Conservation (phyloP, 768 basidiomycete genomes). For the Russula dissimulans region DNA sequence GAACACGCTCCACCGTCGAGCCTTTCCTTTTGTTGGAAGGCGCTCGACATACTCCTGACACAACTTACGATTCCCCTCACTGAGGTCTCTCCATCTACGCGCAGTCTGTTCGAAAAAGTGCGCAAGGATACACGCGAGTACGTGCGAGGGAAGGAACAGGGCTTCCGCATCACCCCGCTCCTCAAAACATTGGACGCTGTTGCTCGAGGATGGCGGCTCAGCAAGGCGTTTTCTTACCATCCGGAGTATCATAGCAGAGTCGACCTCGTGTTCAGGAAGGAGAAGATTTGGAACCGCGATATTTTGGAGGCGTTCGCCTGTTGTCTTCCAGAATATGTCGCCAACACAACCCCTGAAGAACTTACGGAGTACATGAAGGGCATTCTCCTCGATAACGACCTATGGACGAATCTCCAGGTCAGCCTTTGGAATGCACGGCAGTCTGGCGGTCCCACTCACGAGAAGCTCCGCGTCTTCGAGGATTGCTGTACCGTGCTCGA, state of each 20-base stretch:
- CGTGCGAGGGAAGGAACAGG: neutral
- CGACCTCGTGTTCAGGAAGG: slow-evolving; percentile 3
- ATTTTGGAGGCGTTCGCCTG: neutral
- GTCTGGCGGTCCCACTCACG: neutral
- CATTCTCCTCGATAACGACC: neutral
- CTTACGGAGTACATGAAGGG: neutral
- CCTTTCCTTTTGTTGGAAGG: slow-evolving; percentile 7
- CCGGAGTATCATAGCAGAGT: neutral
- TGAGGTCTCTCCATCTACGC: neutral
- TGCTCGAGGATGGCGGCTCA: neutral
- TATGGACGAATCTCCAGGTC: slow-evolving; percentile 1
- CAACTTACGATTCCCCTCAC: neutral
- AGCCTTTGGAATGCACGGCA: neutral
- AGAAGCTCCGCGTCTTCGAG: neutral
- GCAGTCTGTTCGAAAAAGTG: neutral
- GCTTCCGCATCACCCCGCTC: neutral
- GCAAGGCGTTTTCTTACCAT: neutral
- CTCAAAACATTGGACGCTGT: neutral
- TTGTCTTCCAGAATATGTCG: neutral
- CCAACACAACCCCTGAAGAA: neutral
- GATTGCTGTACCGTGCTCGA: slow-evolving; percentile 2
- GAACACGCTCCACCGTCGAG: neutral
- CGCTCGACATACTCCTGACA: slow-evolving; percentile 4
- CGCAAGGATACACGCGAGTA: neutral
- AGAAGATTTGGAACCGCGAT: neutral